Base-by-base conservation (phyloP, 768 basidiomycete species). In the Termitomyces sp. region DNA sequence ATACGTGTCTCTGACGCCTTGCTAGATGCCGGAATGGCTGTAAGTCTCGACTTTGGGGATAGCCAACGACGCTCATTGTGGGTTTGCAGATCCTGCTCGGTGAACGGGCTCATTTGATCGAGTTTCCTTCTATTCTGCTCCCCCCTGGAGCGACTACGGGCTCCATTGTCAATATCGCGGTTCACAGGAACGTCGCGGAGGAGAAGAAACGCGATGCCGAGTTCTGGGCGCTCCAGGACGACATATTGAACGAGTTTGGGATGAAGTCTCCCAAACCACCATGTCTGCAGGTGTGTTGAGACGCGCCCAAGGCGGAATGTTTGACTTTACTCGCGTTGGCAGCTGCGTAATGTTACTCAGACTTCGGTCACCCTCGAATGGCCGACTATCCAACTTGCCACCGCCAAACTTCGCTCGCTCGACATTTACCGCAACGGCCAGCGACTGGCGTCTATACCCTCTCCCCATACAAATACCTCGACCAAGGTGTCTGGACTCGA, bases 351-450 rank as follows among this genome's bases (percentile, higher is more conserved):
- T 66, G 85, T 92, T 50, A 98, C 97, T 0, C 97, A 99, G 78
- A 99, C 97, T 1, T 94, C 90, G 9, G 93, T 95, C 2, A 95
- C 94, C 2, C 81, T 99, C 22, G 95, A 99, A 77, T 99, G 97
- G 97, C 90, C 92, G 4, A 70, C 83, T 36, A 74, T 98, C 20
- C 75, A 90, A 55, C 82, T 98, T 16, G 97, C 94, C 0, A 90
- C 86, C 0, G 85, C 94, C 13, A 90, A 89, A 66, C 74, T 98
- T 26, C 84, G 95, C 58, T 90, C 90, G 0, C 79, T 99, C 29
- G 94, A 96, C 65, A 92, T 98, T 64, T 96, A 93, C 77, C 86
- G 90, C 64, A 98, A 98, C 70, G 85, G 87, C 4, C 86, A 93
- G 69, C 85, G 97, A 28, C 83, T 94, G 41, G 92, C 89, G 5